Percentiles rank a stretch among this genome's conserved stretches.
phyloP scores from a whole-genome alignment of 2,329 filamentous ascomycete species.

The Botrytis aclada region DNA sequence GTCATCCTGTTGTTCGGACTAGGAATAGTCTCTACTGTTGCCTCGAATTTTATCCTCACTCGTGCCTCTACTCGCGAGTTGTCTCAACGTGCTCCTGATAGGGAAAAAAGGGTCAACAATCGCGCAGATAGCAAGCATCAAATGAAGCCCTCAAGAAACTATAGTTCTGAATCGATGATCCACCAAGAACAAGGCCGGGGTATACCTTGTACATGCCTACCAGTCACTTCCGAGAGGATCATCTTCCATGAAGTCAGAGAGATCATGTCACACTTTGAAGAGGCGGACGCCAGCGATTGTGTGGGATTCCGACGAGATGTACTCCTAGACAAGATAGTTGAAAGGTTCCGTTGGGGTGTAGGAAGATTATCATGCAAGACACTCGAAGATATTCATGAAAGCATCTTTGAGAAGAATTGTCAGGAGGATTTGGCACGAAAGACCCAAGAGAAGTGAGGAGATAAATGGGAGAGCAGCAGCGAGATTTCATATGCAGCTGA shows the following conservation, averaged over 20 bases:
- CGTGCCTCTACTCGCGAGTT: background rate
- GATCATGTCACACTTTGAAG: background rate
- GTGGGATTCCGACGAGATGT: background rate
- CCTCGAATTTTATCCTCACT: background rate
- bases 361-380: background rate
- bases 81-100: background rate
- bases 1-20: background rate
- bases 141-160: background rate
- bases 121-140: background rate
- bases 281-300: background rate
- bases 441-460: background rate
- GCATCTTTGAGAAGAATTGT: background rate
- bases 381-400: background rate
- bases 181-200: background rate
- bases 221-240: too few relatives aligned
- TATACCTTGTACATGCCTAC: background rate
- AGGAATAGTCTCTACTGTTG: background rate
- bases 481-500: background rate
- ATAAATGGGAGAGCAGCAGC: background rate
- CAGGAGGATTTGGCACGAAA: background rate
- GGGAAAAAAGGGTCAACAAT: fast-evolving
- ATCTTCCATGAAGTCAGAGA: background rate
- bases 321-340: background rate
- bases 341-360: background rate
- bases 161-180: background rate